phyloP scores from a whole-genome alignment of 148 eudicot species.

The Amaranthus cruentus region DNA sequence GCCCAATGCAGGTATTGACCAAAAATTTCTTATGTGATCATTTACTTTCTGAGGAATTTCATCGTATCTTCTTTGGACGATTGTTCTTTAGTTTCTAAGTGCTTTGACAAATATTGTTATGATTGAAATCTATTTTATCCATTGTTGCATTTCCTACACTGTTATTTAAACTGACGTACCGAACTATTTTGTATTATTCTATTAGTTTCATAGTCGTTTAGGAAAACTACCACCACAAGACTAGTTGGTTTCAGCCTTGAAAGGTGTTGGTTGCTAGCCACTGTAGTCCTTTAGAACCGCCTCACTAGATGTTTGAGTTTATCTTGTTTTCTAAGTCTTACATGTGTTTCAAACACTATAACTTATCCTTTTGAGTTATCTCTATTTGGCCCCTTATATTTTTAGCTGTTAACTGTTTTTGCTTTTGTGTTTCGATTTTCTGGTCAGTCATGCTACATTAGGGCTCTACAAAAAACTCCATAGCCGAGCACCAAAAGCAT shows the following conservation, averaged over 20 bases:
- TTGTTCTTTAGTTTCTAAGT: not conserved
- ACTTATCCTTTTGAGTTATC: not conserved
- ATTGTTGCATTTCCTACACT: not conserved
- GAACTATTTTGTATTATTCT: not conserved
- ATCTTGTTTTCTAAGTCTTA: not conserved
- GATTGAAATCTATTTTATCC: not conserved
- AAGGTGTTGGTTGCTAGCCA: not conserved
- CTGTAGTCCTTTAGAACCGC: not conserved
- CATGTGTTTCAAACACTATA: not conserved
- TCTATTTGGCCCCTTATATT: not conserved
- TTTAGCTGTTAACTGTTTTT: not conserved
- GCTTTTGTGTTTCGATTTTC: not conserved
- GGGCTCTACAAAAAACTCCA: constrained; percentile 90
- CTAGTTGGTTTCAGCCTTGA: not conserved
- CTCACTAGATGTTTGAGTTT: not conserved
- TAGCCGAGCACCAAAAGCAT: constrained; percentile 84
- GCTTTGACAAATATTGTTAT: not conserved
- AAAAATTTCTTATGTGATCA: constrained; percentile 1
- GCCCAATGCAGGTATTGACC: constrained; percentile 88
- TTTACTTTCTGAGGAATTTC: constrained; percentile 4
- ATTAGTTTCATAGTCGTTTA: not conserved
- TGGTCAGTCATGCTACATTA: constrained; percentile 84
- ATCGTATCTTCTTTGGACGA: not conserved
- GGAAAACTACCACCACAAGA: not conserved
- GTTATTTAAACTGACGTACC: not conserved